Conservation (phyloP, 2,329 filamentous ascomycete species). For the Boeremia exigua region DNA sequence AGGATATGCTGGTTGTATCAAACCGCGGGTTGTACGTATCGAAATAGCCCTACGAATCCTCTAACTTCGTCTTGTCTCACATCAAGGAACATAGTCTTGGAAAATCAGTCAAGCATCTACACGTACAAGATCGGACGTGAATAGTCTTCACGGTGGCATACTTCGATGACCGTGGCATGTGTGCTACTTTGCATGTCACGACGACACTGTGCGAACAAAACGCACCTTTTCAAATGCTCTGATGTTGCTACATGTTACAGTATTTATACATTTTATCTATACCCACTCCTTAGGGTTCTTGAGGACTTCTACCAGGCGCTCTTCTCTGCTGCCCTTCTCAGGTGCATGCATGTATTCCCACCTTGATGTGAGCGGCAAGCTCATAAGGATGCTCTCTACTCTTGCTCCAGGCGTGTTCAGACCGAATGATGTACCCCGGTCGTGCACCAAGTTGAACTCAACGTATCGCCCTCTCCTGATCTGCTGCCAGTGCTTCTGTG, state of each 20-base stretch:
- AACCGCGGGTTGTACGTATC: too few species aligned
- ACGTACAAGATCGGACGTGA: neutral
- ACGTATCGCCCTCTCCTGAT: conserved; percentile 93
- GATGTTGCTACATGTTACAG: conserved; percentile 3
- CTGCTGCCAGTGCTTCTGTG: conserved; percentile 97
- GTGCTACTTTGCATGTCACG: neutral
- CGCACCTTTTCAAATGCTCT: neutral
- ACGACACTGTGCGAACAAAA: neutral
- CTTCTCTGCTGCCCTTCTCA: conserved; percentile 76
- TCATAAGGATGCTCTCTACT: conserved; percentile 98
- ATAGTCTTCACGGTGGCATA: too few species aligned
- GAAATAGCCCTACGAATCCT: neutral
- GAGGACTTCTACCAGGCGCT: conserved; percentile 76
- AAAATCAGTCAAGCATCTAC: neutral
- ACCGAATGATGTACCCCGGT: conserved; percentile 92
- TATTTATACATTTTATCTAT: conserved; percentile 11
- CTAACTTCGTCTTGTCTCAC: neutral
- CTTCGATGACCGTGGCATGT: neutral
- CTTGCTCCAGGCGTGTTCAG: conserved; percentile 89
- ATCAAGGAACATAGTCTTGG: neutral
- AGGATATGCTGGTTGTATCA: too few species aligned
- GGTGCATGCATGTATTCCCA: conserved; percentile 97
- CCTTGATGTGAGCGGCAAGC: conserved; percentile 85
- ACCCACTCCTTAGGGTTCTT: conserved; percentile 68
- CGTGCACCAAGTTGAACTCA: conserved; percentile 97